phyloP scores from a whole-genome alignment of 345 rosid genomes.

The Viola odorata region DNA sequence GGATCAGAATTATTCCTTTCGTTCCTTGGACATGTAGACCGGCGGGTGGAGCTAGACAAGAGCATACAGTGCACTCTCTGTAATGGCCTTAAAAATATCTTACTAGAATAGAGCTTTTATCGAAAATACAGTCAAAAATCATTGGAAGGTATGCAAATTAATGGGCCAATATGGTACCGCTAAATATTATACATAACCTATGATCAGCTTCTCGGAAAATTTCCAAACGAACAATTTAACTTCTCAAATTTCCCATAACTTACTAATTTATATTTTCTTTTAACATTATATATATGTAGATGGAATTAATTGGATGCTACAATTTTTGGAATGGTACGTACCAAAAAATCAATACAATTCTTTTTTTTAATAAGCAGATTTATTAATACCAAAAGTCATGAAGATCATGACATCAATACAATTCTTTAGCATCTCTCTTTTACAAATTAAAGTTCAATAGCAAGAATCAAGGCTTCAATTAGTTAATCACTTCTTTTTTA shows the following conservation, averaged over 20 bases:
- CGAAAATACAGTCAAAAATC: slow-evolving; percentile 12
- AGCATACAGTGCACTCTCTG: slow-evolving; percentile 18
- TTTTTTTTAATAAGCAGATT: no score
- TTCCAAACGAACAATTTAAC: no score
- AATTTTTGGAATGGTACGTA: slow-evolving; percentile 24
- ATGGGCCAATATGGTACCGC: no score
- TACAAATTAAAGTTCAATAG: no score
- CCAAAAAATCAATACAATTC: neutral
- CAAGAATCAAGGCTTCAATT: no score
- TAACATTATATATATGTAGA: neutral
- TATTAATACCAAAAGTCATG: no score
- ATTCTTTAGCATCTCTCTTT: no score
- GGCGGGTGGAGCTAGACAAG: slow-evolving; percentile 16
- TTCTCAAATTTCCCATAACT: no score
- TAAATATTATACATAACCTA: no score
- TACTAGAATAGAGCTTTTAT: slow-evolving; percentile 23
- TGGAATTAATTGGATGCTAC: slow-evolving; percentile 15
- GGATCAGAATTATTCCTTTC: slow-evolving; percentile 14
- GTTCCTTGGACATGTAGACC: slow-evolving; percentile 15
- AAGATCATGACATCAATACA: no score
- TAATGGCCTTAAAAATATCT: slow-evolving; percentile 22
- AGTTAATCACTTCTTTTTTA: no score
- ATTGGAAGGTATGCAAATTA: slow-evolving; percentile 17
- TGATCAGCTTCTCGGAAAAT: no score
- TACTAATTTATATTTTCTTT: neutral